Evolutionary conservation across 768 basidiomycete genomes (phyloP), one percentile per base, ranked within the genome.

Genomic region (Kwoniella botswanensis): DNA sequence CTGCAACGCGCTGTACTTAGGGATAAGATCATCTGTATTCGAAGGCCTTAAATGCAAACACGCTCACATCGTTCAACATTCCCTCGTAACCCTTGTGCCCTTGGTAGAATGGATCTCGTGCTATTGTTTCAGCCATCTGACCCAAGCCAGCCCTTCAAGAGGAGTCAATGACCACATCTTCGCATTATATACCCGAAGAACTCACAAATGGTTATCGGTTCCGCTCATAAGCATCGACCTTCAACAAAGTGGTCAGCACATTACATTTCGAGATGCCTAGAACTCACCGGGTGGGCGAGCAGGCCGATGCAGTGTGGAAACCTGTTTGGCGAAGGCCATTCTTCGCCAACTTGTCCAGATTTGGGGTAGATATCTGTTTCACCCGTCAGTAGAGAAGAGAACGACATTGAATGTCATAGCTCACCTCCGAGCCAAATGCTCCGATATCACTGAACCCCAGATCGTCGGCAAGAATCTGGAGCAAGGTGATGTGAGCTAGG

Each of bases 281-380:
- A 12, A 54, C 74, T n/a, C 29, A 76, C 75, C 75, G 21, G 13
- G 76, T 77, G 5, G 76, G 76, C 46, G 69, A 71, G 54, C 76
- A 77, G 64, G 73, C 76, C 55, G 76, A 75, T 7, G 76, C 76
- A 2, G 76, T 75, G 65, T 77, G 75, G 52, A 76, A 79, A 42
- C 70, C 73, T 2, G 73, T 76, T 41, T 79, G 70, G 17, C 73
- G 61, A 2, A 75, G 15, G 4, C 79, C 79, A 60, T 74, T 61
- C 1, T 22, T 41, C 2, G 79, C 79, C 15, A 81, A 65, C 22
- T 69, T 65, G 67, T 81, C 76, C n/a, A 81, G 59, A 56, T 79
- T 79, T 3, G 79, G 79, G 10, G 79, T 81, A 4, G 18, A 24
- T 59, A 81, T 81, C 75, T 73, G 54, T 35, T 41, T 18, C 22